Evolutionary conservation across 2,329 filamentous ascomycete genomes (phyloP).

Genomic region (Orbilia javanica): DNA sequence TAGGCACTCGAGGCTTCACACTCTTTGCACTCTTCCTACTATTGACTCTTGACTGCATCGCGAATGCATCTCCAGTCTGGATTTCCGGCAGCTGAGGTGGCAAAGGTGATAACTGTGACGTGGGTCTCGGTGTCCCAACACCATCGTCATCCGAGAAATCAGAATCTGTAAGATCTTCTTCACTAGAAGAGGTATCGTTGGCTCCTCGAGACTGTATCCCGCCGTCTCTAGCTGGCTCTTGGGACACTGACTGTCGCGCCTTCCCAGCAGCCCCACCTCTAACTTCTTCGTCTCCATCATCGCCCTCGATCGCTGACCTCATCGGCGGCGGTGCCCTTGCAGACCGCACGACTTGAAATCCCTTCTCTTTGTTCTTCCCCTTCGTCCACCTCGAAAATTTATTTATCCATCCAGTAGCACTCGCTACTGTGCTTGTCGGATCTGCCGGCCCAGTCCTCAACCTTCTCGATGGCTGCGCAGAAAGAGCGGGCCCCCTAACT

Average conservation of each 20-base stretch:
- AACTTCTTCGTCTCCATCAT: conserved; percentile 68
- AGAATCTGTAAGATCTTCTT: conserved; percentile 59
- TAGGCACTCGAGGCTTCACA: conserved; percentile 72
- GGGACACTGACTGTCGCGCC: conserved; percentile 68
- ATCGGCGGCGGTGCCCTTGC: conserved; percentile 85
- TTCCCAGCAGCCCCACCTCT: conserved; percentile 65
- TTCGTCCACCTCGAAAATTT: conserved; percentile 69
- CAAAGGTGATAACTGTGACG: conserved; percentile 65
- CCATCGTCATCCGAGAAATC: conserved; percentile 65
- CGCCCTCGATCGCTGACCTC: conserved; percentile 75
- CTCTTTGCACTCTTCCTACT: conserved; percentile 64
- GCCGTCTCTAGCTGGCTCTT: conserved; percentile 51
- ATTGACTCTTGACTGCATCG: conserved; percentile 63
- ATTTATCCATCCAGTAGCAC: conserved; percentile 86
- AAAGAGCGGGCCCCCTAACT: conserved; percentile 84
- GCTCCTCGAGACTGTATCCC: conserved; percentile 22
- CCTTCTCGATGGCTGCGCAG: conserved; percentile 82
- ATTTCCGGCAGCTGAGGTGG: conserved; percentile 72
- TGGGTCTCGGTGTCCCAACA: conserved; percentile 64
- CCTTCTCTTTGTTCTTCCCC: conserved; percentile 73
- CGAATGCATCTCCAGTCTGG: conserved; percentile 72
- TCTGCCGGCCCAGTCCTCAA: conserved; percentile 94
- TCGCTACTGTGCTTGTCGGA: conserved; percentile 89
- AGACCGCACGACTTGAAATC: conserved; percentile 95
- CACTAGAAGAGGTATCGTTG: conserved; percentile 57